These are phyloP conservation scores for Thalassiosira livingstoniorum DNA, from an alignment of 352 stramenopile genomes.

Conservation along the genomic window DNA sequence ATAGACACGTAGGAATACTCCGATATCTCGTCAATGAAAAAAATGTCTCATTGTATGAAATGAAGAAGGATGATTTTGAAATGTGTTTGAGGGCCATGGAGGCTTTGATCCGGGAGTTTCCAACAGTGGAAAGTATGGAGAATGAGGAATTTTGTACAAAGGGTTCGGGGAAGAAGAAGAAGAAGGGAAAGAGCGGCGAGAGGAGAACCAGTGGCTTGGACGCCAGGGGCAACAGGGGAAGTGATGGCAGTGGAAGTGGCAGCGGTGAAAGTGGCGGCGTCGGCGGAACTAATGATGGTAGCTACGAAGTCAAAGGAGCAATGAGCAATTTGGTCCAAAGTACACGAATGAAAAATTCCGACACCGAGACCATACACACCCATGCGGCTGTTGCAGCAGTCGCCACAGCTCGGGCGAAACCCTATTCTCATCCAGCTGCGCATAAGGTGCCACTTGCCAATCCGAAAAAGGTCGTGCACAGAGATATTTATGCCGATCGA, in stretches of 20 bases:
- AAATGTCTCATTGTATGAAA: constrained; percentile 71
- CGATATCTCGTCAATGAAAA: constrained; percentile 80
- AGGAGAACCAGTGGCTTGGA: not conserved
- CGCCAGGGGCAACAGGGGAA: not conserved
- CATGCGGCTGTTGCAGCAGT: not conserved
- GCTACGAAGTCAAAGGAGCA: not conserved
- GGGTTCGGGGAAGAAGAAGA: not conserved
- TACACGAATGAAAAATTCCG: not conserved
- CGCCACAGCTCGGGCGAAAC: constrained; percentile 11
- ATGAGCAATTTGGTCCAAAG: not conserved
- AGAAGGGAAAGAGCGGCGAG: not conserved
- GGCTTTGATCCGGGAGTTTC: constrained; percentile 28
- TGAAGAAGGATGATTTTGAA: constrained; percentile 66
- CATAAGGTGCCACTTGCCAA: no score
- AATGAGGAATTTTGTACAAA: not conserved
- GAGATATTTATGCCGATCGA: no score
- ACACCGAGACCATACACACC: not conserved
- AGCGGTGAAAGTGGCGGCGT: not conserved
- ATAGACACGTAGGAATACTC: constrained; percentile 70
- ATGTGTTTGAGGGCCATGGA: constrained; percentile 70
- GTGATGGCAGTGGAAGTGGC: not conserved
- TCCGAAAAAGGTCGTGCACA: no score
- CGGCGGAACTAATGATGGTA: not conserved
- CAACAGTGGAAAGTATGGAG: constrained; percentile 4
- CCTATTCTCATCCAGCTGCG: no score